Evolutionary conservation across 1,284 basidiomycete genomes (phyloP).

Genomic region (Cystobasidium pallidum): DNA sequence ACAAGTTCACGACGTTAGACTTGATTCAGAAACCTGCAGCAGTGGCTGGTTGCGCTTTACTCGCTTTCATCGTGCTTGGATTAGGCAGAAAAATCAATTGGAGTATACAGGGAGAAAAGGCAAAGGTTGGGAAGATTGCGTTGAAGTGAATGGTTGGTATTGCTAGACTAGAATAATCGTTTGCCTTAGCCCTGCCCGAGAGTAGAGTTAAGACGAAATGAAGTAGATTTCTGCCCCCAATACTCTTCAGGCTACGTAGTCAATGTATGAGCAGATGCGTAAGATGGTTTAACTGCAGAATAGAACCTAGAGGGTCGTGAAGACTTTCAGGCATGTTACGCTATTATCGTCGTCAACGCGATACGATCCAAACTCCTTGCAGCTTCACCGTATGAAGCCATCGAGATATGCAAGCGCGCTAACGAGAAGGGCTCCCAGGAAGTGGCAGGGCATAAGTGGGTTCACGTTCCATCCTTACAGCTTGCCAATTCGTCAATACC

Average conservation of each 20-base stretch:
- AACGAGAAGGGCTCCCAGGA: neutral
- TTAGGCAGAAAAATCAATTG: slow-evolving; percentile 54
- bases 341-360: neutral
- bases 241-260: too few species aligned
- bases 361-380: neutral
- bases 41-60: slow-evolving; percentile 61
- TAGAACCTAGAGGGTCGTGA: too few species aligned
- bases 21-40: slow-evolving; percentile 81
- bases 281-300: too few species aligned
- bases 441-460: neutral
- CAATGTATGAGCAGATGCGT: too few species aligned
- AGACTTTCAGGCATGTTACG: too few species aligned
- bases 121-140: neutral
- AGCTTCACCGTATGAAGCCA: neutral
- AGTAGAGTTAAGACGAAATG: too few species aligned
- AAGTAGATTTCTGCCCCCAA: too few species aligned
- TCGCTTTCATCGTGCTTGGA: slow-evolving; percentile 55
- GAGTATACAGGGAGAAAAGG: slow-evolving; percentile 36
- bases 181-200: too few species aligned
- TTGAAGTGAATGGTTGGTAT: neutral
- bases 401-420: neutral
- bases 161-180: too few species aligned
- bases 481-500: slow-evolving; percentile 31
- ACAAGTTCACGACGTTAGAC: slow-evolving; percentile 73
- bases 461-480: slow-evolving; percentile 15